phyloP scores from a whole-genome alignment of 768 basidiomycete species.

The Gymnopilus junonius region DNA sequence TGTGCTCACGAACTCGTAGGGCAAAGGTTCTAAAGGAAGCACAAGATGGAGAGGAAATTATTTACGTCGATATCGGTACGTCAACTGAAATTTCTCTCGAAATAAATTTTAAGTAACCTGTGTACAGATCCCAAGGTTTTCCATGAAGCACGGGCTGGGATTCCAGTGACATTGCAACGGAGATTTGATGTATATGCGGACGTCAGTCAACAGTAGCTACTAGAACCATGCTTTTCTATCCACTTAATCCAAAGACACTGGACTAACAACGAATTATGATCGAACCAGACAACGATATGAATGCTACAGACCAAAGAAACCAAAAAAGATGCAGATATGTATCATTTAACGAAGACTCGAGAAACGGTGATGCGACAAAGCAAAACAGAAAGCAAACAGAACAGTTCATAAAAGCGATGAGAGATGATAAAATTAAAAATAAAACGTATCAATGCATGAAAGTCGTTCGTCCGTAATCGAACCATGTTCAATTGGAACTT shows the following conservation, averaged over 20 bases:
- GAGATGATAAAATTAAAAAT: constrained; percentile 5
- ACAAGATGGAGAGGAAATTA: constrained; percentile 75
- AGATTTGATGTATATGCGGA: constrained; percentile 93
- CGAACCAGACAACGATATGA: background rate
- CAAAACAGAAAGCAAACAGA: constrained; percentile 2
- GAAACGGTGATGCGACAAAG: constrained; percentile 2
- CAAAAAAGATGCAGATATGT: background rate
- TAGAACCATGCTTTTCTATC: background rate
- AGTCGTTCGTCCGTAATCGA: constrained; percentile 8
- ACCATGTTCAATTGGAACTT: background rate
- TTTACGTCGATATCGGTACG: constrained; percentile 84
- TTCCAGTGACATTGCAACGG: constrained; percentile 91
- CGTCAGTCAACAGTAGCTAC: constrained; percentile 43
- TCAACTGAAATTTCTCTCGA: constrained; percentile 2
- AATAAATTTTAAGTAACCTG: background rate
- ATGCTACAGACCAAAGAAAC: background rate
- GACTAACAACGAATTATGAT: background rate
- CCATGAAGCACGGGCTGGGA: constrained; percentile 71
- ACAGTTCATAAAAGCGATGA: background rate
- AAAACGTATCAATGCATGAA: background rate
- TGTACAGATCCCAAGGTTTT: constrained; percentile 55
- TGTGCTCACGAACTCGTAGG: constrained; percentile 43
- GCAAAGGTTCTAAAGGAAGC: constrained; percentile 78
- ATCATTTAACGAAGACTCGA: background rate
- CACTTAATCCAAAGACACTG: background rate